Percentiles rank a stretch among this genome's conserved stretches.
Conservation (phyloP, 2,329 filamentous ascomycete species). For the Keithomyces neogunnii region DNA sequence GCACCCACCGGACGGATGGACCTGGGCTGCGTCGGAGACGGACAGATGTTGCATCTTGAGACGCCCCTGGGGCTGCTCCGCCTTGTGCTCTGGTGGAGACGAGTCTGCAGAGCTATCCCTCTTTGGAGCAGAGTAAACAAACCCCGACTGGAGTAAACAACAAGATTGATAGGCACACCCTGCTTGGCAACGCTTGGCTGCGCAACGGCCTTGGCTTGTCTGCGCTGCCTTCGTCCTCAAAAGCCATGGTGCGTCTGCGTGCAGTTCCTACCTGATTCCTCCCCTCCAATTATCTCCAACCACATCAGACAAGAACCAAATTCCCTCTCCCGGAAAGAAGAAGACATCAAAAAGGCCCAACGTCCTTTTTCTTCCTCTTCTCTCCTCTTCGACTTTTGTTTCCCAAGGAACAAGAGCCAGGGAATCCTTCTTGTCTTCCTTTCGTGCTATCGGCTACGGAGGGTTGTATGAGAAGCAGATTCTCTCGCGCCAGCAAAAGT, state of each 20-base stretch:
- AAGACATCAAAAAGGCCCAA: conserved; percentile 25
- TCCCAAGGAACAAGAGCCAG: conserved; percentile 53
- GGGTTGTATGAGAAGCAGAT: conserved; percentile 54
- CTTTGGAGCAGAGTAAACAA: conserved; percentile 19
- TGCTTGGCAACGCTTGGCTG: conserved; percentile 11
- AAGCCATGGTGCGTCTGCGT: conserved; percentile 27
- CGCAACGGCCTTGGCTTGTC: conserved; percentile 11
- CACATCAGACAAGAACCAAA: conserved; percentile 18
- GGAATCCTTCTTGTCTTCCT: conserved; percentile 62
- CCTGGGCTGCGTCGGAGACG: neutral
- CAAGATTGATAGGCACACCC: conserved; percentile 16
- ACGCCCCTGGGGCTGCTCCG: conserved; percentile 2
- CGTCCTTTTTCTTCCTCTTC: conserved; percentile 22
- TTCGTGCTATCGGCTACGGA: conserved; percentile 52
- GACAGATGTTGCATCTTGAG: conserved; percentile 7
- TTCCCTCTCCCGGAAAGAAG: conserved; percentile 15
- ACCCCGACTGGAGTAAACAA: conserved; percentile 13
- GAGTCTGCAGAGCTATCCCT: conserved; percentile 13
- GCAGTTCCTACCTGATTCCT: conserved; percentile 17
- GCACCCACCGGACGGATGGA: neutral
- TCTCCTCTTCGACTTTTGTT: conserved; percentile 40
- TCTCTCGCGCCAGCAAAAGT: conserved; percentile 60
- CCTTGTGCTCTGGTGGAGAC: conserved; percentile 9
- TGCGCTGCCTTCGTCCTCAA: conserved; percentile 28
- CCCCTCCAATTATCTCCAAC: conserved; percentile 31